phyloP scores from a whole-genome alignment of 805 yeast genomes.

The Teunomyces atbi region DNA sequence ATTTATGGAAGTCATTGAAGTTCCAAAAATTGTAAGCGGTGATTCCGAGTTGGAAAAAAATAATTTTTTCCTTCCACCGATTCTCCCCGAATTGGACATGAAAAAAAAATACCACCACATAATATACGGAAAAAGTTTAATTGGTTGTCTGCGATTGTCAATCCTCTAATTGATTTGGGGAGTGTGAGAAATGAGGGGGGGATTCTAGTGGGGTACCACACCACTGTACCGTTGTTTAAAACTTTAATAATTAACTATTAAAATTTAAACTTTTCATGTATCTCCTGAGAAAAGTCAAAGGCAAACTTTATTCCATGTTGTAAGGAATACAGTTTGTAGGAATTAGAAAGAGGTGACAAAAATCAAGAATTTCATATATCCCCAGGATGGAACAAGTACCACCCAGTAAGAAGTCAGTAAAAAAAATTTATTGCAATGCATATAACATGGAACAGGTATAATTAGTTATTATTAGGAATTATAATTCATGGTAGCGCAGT shows the following conservation, averaged over 20 bases:
- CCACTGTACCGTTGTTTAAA: not conserved
- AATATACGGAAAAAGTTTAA: not conserved
- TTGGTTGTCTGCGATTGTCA: not conserved
- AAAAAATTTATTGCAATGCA: not conserved
- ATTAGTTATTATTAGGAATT: not conserved
- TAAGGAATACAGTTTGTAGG: not conserved
- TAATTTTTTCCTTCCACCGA: not conserved
- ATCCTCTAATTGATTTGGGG: not conserved
- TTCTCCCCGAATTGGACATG: not conserved
- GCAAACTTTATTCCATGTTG: not conserved
- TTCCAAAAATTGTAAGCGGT: not conserved
- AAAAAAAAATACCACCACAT: constrained; percentile 1
- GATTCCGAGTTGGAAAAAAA: not conserved
- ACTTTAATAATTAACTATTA: not conserved
- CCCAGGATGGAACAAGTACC: not conserved
- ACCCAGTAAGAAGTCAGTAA: not conserved
- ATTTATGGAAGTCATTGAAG: not conserved
- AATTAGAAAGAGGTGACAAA: not conserved
- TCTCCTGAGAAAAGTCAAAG: constrained; percentile 1
- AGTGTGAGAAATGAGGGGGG: not conserved
- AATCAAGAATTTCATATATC: not conserved
- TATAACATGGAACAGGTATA: not conserved
- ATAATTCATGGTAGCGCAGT: not conserved
- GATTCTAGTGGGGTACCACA: constrained; percentile 1
- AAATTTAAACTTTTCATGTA: not conserved